Conservation (phyloP, 2,329 filamentous ascomycete species). For the Diaporthe longicolla region DNA sequence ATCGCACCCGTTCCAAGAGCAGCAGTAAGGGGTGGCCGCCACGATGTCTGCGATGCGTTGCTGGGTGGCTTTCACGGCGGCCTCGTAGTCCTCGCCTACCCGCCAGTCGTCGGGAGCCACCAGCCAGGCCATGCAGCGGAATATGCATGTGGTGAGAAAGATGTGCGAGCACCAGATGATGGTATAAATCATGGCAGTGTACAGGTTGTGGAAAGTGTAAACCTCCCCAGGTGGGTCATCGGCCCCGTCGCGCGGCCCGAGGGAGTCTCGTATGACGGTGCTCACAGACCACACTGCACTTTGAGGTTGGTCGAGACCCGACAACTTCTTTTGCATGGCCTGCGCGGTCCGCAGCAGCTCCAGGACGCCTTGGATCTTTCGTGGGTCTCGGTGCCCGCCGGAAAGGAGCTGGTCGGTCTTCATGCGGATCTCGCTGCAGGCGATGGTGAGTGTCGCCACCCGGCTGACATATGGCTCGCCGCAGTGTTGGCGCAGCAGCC, state of each 20-base stretch:
- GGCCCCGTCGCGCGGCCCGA: slow-evolving; percentile 30
- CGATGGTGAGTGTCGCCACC: slow-evolving; percentile 44
- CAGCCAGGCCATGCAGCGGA: slow-evolving; percentile 46
- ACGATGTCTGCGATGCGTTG: slow-evolving; percentile 44
- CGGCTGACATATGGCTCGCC: slow-evolving; percentile 42
- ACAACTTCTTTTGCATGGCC: slow-evolving; percentile 34
- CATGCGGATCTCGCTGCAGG: slow-evolving; percentile 44
- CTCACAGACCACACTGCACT: slow-evolving; percentile 33
- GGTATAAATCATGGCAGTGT: slow-evolving; percentile 44
- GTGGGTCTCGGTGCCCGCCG: slow-evolving; percentile 64
- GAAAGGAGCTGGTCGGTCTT: slow-evolving; percentile 78
- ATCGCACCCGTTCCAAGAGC: slow-evolving; percentile 45
- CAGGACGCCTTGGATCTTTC: slow-evolving; percentile 17
- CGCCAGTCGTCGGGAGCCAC: slow-evolving; percentile 44
- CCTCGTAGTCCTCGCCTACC: slow-evolving; percentile 43
- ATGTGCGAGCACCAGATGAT: slow-evolving; percentile 45
- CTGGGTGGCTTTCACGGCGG: slow-evolving; percentile 42
- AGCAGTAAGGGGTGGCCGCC: slow-evolving; percentile 44
- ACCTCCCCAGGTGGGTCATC: slow-evolving; percentile 40
- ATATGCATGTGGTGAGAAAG: slow-evolving; percentile 46
- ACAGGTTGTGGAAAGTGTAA: slow-evolving; percentile 45
- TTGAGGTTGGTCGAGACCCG: slow-evolving; percentile 15
- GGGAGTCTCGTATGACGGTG: slow-evolving; percentile 1
- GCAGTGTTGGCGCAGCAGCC: slow-evolving; percentile 45
- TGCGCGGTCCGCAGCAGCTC: slow-evolving; percentile 32